Percentiles rank a stretch among this genome's conserved stretches.
Evolutionary conservation across 1,284 basidiomycete genomes (phyloP).

Genomic region (Moesziomyces sp.): DNA sequence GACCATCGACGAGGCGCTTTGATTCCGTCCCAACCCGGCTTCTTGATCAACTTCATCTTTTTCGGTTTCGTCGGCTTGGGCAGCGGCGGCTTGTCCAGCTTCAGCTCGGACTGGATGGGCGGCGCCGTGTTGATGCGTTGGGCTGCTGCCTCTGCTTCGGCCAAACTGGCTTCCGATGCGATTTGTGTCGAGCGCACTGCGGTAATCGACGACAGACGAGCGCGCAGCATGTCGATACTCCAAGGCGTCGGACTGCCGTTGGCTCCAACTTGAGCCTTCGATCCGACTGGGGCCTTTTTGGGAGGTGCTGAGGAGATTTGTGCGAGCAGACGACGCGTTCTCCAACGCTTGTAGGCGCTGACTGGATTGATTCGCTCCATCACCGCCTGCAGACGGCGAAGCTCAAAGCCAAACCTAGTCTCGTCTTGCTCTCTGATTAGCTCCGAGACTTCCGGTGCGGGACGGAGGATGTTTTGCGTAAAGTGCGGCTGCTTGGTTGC

Average conservation of each 20-base stretch:
- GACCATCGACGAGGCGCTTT: conserved; percentile 1
- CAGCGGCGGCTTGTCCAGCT: background rate
- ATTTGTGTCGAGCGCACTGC: conserved; percentile 1
- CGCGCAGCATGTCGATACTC: conserved; percentile 4
- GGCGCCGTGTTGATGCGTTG: conserved; percentile 7
- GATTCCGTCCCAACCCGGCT: background rate
- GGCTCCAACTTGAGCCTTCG: background rate
- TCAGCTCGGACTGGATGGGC: conserved; percentile 5
- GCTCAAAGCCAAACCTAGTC: background rate
- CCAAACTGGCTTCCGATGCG: background rate
- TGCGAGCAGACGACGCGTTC: conserved; percentile 10
- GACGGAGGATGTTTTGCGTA: background rate
- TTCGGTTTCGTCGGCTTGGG: background rate
- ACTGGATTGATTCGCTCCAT: conserved; percentile 4
- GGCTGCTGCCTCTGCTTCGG: conserved; percentile 2
- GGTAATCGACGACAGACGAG: conserved; percentile 8
- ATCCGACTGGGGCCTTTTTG: too few relatives aligned
- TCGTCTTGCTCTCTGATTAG: background rate
- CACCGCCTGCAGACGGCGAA: background rate
- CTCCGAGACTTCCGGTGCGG: conserved; percentile 1
- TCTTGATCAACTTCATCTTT: background rate
- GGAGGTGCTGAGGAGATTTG: conserved; percentile 3
- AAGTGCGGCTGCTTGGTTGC: conserved; percentile 10
- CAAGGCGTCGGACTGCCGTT: background rate
- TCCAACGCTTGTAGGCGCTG: conserved; percentile 6